phyloP scores from a whole-genome alignment of 177 flowering plant species.

The Vitis hybrid region DNA sequence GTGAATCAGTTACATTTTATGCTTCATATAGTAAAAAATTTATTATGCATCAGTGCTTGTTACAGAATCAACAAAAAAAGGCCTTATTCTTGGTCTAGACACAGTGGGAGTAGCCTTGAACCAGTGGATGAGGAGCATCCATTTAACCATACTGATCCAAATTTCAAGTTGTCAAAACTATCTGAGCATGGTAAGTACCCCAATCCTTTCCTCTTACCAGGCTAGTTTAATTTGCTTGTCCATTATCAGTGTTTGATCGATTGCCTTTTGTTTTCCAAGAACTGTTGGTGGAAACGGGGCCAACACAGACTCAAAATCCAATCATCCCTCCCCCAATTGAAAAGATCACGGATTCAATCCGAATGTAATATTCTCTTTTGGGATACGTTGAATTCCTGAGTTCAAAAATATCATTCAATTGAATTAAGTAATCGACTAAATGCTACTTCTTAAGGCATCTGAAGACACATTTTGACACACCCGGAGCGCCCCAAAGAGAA shows the following conservation, averaged over 20 bases:
- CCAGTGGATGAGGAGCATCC: constrained; percentile 69
- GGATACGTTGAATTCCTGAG: background rate
- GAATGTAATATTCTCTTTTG: constrained; percentile 36
- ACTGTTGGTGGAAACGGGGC: constrained; percentile 72
- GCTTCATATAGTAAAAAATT: background rate
- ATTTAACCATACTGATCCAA: constrained; percentile 40
- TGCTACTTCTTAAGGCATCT: constrained; percentile 50
- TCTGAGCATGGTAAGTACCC: constrained; percentile 49
- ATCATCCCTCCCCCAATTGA: constrained; percentile 37
- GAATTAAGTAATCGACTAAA: background rate
- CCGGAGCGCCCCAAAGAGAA: constrained; percentile 62
- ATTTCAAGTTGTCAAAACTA: constrained; percentile 51
- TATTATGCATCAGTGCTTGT: background rate
- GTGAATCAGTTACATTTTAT: background rate
- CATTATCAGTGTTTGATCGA: background rate
- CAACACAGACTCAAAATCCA: constrained; percentile 67
- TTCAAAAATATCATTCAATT: background rate
- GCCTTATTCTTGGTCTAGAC: constrained; percentile 49
- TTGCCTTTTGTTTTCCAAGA: constrained; percentile 42
- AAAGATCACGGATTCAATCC: constrained; percentile 56
- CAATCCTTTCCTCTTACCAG: background rate
- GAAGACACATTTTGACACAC: constrained; percentile 83
- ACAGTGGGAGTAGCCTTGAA: constrained; percentile 54
- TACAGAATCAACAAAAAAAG: constrained; percentile 54
- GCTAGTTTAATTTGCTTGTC: background rate